Percentiles rank a stretch among this genome's conserved stretches.
These are phyloP conservation scores for Leishmania braziliensis DNA, from an alignment of 208 protist genomes.

Conservation along the genomic window DNA sequence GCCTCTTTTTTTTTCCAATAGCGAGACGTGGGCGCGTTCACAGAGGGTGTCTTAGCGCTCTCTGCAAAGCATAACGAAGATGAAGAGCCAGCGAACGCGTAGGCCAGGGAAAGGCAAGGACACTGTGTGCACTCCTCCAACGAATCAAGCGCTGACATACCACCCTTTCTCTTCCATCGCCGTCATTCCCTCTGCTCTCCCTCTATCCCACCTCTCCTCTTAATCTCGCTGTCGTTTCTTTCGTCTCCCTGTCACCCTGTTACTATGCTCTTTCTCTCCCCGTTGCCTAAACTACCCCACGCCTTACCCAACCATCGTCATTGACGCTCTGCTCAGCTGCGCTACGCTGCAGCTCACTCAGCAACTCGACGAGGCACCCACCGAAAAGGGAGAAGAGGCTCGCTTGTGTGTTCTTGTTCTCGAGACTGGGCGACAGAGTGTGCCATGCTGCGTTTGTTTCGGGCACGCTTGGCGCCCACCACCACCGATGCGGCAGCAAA, in stretches of 20 bases:
- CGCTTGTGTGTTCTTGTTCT: neutral
- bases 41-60: neutral
- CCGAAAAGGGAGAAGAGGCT: neutral
- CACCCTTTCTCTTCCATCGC: neutral
- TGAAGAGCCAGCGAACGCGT: neutral
- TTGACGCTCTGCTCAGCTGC: neutral
- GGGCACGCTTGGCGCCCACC: constrained; percentile 50
- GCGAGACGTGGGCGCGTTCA: neutral
- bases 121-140: neutral
- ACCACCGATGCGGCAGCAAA: constrained; percentile 85
- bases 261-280: neutral
- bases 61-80: neutral
- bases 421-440: neutral
- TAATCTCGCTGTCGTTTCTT: neutral
- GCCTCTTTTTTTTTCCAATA: neutral
- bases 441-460: constrained; percentile 41
- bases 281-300: neutral
- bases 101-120: neutral
- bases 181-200: neutral
- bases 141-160: neutral
- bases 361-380: neutral
- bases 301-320: neutral
- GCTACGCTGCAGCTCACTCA: neutral
- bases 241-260: neutral
- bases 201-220: neutral